Conservation (phyloP, 1,284 basidiomycete genomes). For the Moesziomyces aphidis region DNA sequence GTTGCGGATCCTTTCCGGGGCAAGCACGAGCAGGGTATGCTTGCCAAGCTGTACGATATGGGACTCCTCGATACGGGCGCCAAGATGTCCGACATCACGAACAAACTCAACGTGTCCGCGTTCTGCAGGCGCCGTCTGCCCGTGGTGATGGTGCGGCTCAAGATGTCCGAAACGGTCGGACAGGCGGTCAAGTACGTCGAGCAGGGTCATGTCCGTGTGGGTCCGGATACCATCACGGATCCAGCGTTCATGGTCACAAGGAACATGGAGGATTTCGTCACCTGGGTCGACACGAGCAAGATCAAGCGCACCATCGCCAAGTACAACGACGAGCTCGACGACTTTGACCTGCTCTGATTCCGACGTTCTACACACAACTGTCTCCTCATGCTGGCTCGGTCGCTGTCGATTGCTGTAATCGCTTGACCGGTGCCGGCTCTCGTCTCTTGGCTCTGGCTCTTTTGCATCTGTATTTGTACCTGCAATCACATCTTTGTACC, state of each 20-base stretch:
- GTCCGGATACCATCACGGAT: constrained; percentile 94
- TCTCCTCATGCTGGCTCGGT: background rate
- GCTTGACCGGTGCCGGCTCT: no score
- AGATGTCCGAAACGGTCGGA: constrained; percentile 96
- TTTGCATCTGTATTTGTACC: background rate
- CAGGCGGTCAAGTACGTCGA: constrained; percentile 98
- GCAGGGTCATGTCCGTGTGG: constrained; percentile 96
- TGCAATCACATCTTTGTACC: background rate
- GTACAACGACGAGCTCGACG: constrained; percentile 86
- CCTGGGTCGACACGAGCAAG: constrained; percentile 98
- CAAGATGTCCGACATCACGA: constrained; percentile 73
- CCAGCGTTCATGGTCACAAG: constrained; percentile 93
- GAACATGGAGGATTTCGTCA: constrained; percentile 99
- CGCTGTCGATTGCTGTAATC: no score
- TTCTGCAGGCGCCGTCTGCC: constrained; percentile 92
- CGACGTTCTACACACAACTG: no score
- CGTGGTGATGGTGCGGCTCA: constrained; percentile 89
- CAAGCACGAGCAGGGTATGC: constrained; percentile 85
- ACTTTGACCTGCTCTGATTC: constrained; percentile 62
- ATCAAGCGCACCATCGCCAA: constrained; percentile 94
- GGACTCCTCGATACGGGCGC: constrained; percentile 80
- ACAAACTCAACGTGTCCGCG: constrained; percentile 85
- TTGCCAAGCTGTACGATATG: constrained; percentile 97
- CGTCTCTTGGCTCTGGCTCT: no score
- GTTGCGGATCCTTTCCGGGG: constrained; percentile 88